Evolutionary conservation across 495 filamentous ascomycete genomes (phyloP).

Genomic region (Penicillium longicatenatum): DNA sequence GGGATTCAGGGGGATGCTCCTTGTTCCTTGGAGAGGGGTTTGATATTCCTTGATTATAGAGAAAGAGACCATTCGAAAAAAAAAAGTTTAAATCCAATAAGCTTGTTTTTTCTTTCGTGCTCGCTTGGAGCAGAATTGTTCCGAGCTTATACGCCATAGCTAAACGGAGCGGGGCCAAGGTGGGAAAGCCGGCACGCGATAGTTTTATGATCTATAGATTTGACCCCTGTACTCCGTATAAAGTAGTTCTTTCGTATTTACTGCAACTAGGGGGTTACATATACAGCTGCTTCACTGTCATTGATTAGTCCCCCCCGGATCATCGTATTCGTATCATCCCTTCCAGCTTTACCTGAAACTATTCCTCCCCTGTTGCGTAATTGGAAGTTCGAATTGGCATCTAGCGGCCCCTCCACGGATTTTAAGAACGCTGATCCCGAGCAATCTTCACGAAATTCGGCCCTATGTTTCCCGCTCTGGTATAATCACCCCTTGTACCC

Average conservation of each 20-base stretch:
- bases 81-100: too few species aligned
- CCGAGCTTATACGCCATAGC: background rate
- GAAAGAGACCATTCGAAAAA: too few species aligned
- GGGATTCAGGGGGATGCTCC: background rate
- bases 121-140: background rate
- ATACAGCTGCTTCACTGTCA: background rate
- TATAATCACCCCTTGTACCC: background rate
- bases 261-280: background rate
- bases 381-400: too few species aligned
- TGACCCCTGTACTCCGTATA: background rate
- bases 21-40: too few species aligned
- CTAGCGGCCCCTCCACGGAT: too few species aligned
- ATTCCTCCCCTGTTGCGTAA: background rate
- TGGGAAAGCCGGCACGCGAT: conserved; percentile 5
- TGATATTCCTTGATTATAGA: too few species aligned
- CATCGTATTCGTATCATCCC: background rate
- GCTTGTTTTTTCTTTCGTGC: background rate
- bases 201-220: background rate
- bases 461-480: background rate
- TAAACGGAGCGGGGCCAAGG: background rate
- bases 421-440: background rate
- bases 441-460: background rate
- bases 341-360: background rate
- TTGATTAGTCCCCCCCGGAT: background rate
- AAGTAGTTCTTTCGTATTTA: background rate